A percentile compares a stretch with the other conserved stretches of the same genome.
These are phyloP conservation scores for Starmerella etchellsii DNA, from an alignment of 805 yeast species.

Conservation along the genomic window DNA sequence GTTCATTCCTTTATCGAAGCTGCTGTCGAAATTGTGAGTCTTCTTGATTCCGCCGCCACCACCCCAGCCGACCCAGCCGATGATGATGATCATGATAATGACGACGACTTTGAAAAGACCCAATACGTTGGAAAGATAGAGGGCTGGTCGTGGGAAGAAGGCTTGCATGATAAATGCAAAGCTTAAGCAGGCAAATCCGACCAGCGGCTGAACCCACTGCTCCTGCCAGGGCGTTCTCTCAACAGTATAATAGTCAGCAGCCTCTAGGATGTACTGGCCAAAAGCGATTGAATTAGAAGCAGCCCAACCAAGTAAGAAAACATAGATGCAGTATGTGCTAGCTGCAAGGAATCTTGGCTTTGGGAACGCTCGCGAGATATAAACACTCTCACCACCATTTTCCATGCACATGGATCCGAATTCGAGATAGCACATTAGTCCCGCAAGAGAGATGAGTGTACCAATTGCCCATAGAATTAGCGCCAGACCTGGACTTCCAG, in stretches of 20 bases:
- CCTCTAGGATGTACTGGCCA: conserved; percentile 63
- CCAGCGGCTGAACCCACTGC: conserved; percentile 65
- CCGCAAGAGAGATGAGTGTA: conserved; percentile 50
- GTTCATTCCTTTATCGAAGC: conserved; percentile 33
- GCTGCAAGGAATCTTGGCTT: conserved; percentile 60
- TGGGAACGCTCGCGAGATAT: conserved; percentile 55
- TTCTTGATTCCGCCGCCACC: conserved; percentile 44
- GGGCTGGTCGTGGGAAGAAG: conserved; percentile 49
- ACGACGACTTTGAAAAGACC: conserved; percentile 67
- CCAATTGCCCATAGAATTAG: conserved; percentile 67
- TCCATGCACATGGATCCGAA: conserved; percentile 58
- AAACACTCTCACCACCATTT: conserved; percentile 80
- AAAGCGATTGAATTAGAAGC: conserved; percentile 71
- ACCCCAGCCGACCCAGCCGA: conserved; percentile 71
- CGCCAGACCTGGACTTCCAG: conserved; percentile 63
- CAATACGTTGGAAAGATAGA: conserved; percentile 48
- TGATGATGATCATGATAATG: conserved; percentile 52
- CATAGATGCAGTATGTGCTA: conserved; percentile 54
- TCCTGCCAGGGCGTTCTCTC: background rate
- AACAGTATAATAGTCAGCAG: background rate
- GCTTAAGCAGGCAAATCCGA: conserved; percentile 62
- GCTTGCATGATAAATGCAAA: conserved; percentile 57
- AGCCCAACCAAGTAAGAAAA: conserved; percentile 72
- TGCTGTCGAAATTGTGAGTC: conserved; percentile 47
- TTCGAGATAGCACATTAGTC: conserved; percentile 62